phyloP scores from a whole-genome alignment of 306 rosid species.

The Fagus crenata region DNA sequence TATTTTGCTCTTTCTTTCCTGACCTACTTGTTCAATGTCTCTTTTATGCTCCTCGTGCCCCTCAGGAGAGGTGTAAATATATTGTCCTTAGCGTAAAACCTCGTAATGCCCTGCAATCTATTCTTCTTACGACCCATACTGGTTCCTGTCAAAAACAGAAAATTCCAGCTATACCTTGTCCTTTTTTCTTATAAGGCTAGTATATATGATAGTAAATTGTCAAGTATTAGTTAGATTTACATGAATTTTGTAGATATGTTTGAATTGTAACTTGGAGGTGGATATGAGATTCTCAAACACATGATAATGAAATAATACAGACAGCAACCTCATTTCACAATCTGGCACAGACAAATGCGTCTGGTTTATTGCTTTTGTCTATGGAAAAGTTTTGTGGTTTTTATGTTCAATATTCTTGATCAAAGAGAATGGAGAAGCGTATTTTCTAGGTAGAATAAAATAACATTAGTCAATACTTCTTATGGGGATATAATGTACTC shows the following conservation, averaged over 20 bases:
- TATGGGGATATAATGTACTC: neutral
- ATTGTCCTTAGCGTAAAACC: neutral
- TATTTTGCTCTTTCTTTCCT: neutral
- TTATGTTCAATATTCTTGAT: neutral
- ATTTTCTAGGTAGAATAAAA: too few relatives aligned
- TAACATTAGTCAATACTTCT: too few relatives aligned
- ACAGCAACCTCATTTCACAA: neutral
- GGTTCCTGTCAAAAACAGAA: neutral
- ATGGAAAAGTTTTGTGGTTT: neutral
- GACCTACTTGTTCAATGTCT: neutral
- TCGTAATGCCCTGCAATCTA: neutral
- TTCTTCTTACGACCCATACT: neutral
- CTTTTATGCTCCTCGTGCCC: neutral
- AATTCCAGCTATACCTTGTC: neutral
- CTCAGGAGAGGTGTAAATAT: neutral
- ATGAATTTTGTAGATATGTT: neutral
- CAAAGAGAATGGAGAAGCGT: neutral
- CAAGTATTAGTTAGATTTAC: neutral
- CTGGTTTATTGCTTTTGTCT: neutral
- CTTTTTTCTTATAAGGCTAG: neutral
- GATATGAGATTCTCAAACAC: neutral
- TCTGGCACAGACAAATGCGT: neutral
- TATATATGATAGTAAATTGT: neutral
- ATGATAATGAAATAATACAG: neutral
- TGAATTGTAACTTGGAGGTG: neutral